phyloP scores from a whole-genome alignment of 495 filamentous ascomycete genomes.

The Hyaloscypha hepaticicola region DNA sequence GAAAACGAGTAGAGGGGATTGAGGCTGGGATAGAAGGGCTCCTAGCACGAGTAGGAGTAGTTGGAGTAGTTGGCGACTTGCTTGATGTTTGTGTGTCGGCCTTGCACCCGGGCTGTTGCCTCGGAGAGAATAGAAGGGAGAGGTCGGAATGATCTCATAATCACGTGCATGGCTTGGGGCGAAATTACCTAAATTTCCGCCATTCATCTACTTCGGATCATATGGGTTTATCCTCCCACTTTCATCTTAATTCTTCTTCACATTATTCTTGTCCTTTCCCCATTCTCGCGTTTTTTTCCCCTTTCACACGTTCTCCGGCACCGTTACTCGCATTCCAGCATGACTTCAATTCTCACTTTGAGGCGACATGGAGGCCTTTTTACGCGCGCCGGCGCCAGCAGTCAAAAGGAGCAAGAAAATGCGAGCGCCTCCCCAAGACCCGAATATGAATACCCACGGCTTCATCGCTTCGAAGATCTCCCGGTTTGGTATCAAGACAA shows the following conservation, averaged over 20 bases:
- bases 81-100: no score
- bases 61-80: no score
- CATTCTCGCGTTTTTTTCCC: neutral
- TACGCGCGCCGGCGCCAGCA: neutral
- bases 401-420: neutral
- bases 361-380: neutral
- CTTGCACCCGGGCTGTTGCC: no score
- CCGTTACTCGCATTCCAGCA: neutral
- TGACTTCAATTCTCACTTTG: neutral
- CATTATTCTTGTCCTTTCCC: neutral
- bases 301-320: neutral
- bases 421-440: neutral
- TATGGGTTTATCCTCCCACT: neutral
- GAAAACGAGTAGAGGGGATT: no score
- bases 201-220: neutral
- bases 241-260: neutral
- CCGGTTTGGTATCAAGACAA: constrained; percentile 32
- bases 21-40: no score
- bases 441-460: neutral
- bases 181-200: neutral
- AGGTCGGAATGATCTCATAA: neutral
- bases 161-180: neutral
- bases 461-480: constrained; percentile 10
- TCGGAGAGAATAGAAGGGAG: neutral
- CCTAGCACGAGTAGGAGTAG: no score